phyloP scores from a whole-genome alignment of 148 eudicot genomes.

The Rhododendron molle region DNA sequence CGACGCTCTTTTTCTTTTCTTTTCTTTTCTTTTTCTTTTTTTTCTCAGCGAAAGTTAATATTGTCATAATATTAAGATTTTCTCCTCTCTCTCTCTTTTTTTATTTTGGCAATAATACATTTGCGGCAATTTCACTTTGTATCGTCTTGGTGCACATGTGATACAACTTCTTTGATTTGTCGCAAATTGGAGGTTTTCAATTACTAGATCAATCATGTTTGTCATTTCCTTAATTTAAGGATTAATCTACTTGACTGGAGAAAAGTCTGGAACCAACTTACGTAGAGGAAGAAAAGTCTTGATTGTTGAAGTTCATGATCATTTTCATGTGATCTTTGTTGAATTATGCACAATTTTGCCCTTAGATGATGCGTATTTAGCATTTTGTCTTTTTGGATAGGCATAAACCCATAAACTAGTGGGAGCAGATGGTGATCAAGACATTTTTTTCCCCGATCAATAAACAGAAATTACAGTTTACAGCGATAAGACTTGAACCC shows the following conservation, averaged over 20 bases:
- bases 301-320: background rate
- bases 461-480: too few species aligned
- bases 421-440: too few species aligned
- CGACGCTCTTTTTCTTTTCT: background rate
- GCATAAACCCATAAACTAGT: too few species aligned
- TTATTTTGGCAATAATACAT: background rate
- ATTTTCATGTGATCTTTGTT: too few species aligned
- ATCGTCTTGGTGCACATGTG: background rate
- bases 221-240: background rate
- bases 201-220: background rate
- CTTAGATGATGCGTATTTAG: too few species aligned
- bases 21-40: too few species aligned
- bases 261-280: background rate
- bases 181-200: background rate
- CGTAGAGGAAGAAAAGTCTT: background rate
- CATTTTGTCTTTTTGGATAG: too few species aligned
- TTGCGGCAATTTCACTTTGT: background rate
- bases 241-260: background rate
- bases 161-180: background rate
- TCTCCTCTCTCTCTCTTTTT: too few species aligned
- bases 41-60: too few species aligned
- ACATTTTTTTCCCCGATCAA: background rate
- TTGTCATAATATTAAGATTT: background rate
- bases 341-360: too few species aligned
- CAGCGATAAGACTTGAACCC: background rate